Conservation (phyloP, 352 stramenopile species). For the Thalassiosira pacifica region DNA sequence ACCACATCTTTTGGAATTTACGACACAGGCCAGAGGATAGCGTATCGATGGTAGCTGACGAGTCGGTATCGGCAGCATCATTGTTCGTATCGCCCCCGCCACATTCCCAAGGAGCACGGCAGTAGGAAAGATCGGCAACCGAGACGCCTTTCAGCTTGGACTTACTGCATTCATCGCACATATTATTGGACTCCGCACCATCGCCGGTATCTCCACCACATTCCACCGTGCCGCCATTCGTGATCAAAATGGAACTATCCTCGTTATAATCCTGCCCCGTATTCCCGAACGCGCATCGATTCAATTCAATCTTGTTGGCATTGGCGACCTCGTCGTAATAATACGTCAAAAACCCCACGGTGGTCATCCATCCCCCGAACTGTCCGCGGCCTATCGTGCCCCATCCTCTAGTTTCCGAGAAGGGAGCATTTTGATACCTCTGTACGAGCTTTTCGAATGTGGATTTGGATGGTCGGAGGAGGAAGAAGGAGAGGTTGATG, state of each 20-base stretch:
- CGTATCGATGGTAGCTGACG: conserved; percentile 21
- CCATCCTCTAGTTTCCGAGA: conserved; percentile 46
- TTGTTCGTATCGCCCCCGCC: conserved; percentile 10
- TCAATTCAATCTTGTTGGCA: conserved; percentile 53
- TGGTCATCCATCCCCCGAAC: conserved; percentile 60
- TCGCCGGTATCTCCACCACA: conserved; percentile 10
- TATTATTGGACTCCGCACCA: not conserved
- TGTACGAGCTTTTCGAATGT: conserved; percentile 32
- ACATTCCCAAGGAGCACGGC: conserved; percentile 57
- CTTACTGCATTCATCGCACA: conserved; percentile 61
- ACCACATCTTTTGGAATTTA: conserved; percentile 52
- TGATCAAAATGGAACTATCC: conserved; percentile 30
- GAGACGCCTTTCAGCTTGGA: conserved; percentile 42
- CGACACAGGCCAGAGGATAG: conserved; percentile 48
- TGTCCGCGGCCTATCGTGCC: conserved; percentile 25
- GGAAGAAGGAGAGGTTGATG: conserved; percentile 58
- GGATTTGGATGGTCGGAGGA: conserved; percentile 49
- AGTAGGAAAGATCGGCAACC: conserved; percentile 61
- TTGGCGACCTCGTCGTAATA: conserved; percentile 62
- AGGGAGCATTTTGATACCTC: conserved; percentile 25
- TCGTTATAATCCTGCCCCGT: conserved; percentile 27
- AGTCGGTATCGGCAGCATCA: not conserved
- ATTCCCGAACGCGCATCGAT: conserved; percentile 54
- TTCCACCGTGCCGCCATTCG: conserved; percentile 43
- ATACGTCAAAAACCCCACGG: conserved; percentile 56